These are phyloP conservation scores for Tetrahymena borealis DNA, from an alignment of 73 alveolate species.

Conservation along the genomic window DNA sequence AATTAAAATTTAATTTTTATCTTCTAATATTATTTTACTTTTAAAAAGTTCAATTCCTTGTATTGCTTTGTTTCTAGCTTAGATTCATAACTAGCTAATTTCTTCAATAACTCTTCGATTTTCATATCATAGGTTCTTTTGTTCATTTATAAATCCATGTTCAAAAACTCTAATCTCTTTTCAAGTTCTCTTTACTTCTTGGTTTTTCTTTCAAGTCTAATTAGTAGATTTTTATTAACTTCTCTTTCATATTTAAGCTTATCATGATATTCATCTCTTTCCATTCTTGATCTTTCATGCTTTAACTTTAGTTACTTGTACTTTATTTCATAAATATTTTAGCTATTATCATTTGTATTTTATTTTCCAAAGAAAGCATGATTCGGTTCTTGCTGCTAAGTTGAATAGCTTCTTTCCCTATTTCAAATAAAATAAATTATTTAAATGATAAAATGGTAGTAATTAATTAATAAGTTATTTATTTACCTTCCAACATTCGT, in stretches of 20 bases:
- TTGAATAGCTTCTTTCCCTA: neutral
- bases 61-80: neutral
- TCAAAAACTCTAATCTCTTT: neutral
- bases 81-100: neutral
- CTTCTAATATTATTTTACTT: neutral
- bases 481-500: neutral
- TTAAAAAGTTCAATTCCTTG: neutral
- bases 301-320: neutral
- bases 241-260: neutral
- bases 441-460: neutral
- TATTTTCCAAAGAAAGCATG: no score
- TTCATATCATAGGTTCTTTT: neutral
- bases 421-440: neutral
- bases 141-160: neutral
- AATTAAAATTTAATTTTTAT: neutral
- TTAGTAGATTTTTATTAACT: neutral
- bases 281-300: neutral
- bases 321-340: neutral
- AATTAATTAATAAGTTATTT: neutral
- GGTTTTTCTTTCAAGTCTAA: neutral
- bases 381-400: no score
- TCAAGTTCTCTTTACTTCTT: neutral
- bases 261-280: neutral
- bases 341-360: neutral
- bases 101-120: neutral